Evolutionary conservation across 169 alveolate genomes (phyloP), one percentile per base, ranked within the genome.

Genomic region (Cryptosporidium viatorum): DNA sequence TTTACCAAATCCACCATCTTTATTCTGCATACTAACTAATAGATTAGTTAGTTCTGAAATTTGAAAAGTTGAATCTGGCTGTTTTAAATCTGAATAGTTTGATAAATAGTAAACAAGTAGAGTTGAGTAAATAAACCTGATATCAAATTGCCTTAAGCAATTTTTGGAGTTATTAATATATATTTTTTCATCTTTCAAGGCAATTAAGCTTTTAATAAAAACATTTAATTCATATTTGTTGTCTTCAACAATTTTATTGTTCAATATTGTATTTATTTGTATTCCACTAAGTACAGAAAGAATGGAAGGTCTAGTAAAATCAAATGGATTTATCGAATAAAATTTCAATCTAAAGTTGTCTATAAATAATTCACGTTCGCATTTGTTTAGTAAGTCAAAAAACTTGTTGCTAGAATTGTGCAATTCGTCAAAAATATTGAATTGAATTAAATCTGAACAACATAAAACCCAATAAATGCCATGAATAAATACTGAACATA

Each of bases 1-100:
- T 84, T 75, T 86, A 45, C 93, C 93, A 52, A 91, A 85, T 18
- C 93, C 93, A 7, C 93, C 93, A 70, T 91, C 93, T 26, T 29
- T 41, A 31, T 80, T 80, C n/a, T 80, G 89, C 62, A 80, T 31
- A 29, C 21, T 45, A 16, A 33, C 41, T 48, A 80, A n/a, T 41
- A 67, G 23, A 7, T 14, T 21, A 1, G 62, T 23, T 5, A 80
- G 37, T 65, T 80, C 35, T 18, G 75, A 67, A 62, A 80, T 59
- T 21, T 39, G 75, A 9, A 80, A 7, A 5, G 16, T 26, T n/a
- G 33, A 6, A 16, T 29, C 43, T 10, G 23, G 33, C 8, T 6
- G 35, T 35, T 16, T 18, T 31, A 41, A 10, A 23, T 41, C 67
- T 0, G 45, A 6, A 26, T n/a, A 9, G 48, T 62, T 62, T 21